Percentiles rank a stretch among this genome's conserved stretches.
These are phyloP conservation scores for Ophiostoma pallidulum DNA, from an alignment of 2,329 filamentous ascomycete genomes.

Conservation along the genomic window DNA sequence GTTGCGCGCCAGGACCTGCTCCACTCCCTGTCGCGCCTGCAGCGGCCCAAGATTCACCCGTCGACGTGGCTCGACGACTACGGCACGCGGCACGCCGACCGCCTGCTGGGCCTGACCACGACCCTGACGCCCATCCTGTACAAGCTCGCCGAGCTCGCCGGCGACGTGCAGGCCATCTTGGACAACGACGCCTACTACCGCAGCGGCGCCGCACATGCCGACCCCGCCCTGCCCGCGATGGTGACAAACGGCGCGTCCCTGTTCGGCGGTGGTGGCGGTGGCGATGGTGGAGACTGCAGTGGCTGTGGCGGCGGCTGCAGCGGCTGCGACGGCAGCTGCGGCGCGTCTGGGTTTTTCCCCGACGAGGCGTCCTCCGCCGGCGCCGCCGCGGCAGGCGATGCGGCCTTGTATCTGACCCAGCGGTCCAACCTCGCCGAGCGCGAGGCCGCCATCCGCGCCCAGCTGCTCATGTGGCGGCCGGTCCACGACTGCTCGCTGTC, in stretches of 20 bases:
- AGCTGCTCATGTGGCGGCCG: constrained; percentile 14
- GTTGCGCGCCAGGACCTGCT: constrained; percentile 16
- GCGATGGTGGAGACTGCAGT: too few species aligned
- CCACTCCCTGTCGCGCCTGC: constrained; percentile 12
- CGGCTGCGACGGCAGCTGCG: background rate
- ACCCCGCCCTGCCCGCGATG: background rate
- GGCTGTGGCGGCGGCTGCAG: too few species aligned
- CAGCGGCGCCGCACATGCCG: background rate
- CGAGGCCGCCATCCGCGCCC: constrained; percentile 8
- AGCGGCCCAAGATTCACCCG: constrained; percentile 13
- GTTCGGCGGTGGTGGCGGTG: too few species aligned
- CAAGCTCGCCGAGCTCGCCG: constrained; percentile 12
- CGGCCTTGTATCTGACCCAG: background rate
- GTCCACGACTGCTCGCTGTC: constrained; percentile 12
- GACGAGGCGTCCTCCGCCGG: constrained; percentile 4
- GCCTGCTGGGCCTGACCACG: constrained; percentile 13
- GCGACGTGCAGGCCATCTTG: constrained; percentile 12
- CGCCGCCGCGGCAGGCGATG: background rate
- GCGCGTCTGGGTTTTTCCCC: background rate
- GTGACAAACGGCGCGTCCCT: too few species aligned
- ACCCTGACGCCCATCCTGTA: constrained; percentile 12
- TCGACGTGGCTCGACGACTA: constrained; percentile 14
- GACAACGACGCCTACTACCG: background rate
- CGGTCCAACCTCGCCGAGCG: constrained; percentile 10
- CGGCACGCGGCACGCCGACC: constrained; percentile 13